These are phyloP conservation scores for Helminthosporium solani DNA, from an alignment of 2,329 filamentous ascomycete genomes.

Conservation along the genomic window DNA sequence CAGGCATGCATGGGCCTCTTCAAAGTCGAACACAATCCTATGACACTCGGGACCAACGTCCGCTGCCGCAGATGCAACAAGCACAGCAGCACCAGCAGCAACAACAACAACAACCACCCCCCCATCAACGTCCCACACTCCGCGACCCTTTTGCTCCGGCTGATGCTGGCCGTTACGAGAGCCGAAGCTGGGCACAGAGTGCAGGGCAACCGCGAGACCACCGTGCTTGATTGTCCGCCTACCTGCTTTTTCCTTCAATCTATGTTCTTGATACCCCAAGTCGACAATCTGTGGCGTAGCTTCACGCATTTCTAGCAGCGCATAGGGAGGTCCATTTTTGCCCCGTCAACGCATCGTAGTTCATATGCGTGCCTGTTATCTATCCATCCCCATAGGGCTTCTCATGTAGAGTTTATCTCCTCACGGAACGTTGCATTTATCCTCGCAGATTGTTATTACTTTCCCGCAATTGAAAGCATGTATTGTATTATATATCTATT, in stretches of 20 bases:
- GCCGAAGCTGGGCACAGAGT: constrained; percentile 23
- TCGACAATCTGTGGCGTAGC: neutral
- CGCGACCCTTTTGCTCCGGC: constrained; percentile 20
- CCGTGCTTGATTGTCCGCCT: too few species aligned
- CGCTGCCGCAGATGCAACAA: constrained; percentile 7
- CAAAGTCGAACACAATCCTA: constrained; percentile 15
- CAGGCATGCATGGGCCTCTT: constrained; percentile 8
- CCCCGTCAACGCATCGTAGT: neutral
- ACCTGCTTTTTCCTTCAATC: neutral
- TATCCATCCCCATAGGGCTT: constrained; percentile 4
- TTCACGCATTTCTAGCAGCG: constrained; percentile 4
- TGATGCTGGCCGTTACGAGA: constrained; percentile 24
- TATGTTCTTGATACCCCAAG: constrained; percentile 9
- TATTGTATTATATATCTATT: neutral
- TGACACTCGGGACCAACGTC: constrained; percentile 13
- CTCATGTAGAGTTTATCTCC: constrained; percentile 7
- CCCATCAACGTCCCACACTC: constrained; percentile 13
- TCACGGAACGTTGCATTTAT: constrained; percentile 6
- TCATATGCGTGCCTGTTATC: neutral
- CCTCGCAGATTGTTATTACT: constrained; percentile 1
- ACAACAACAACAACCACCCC: neutral
- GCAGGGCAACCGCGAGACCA: too few species aligned
- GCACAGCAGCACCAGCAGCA: constrained; percentile 3
- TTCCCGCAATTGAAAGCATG: neutral
- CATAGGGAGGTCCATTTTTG: constrained; percentile 2